A percentile compares a stretch with the other conserved stretches of the same genome.
phyloP scores from a whole-genome alignment of 2,329 filamentous ascomycete genomes.

The Kalaharituber pfeilii region DNA sequence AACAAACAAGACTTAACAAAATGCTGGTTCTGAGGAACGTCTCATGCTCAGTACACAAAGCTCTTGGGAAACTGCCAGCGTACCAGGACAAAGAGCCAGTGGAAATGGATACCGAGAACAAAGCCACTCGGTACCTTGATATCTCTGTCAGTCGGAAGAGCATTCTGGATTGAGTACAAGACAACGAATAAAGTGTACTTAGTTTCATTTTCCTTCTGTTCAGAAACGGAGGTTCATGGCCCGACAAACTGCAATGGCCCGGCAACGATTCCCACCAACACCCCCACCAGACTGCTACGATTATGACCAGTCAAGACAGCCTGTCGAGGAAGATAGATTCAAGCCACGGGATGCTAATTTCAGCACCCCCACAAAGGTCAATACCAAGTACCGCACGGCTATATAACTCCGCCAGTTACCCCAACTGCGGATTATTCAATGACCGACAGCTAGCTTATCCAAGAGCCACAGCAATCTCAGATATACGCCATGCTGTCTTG shows the following conservation, averaged over 20 bases:
- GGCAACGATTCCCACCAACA: constrained; percentile 31
- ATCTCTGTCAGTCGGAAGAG: constrained; percentile 3
- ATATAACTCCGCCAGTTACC: constrained; percentile 72
- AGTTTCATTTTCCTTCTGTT: too few species aligned
- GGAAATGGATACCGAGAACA: constrained; percentile 1
- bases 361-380: constrained; percentile 66
- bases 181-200: neutral
- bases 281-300: constrained; percentile 35
- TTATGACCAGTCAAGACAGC: constrained; percentile 35
- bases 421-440: constrained; percentile 48
- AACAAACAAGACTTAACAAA: neutral
- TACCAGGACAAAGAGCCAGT: constrained; percentile 1
- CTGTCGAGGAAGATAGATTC: constrained; percentile 33
- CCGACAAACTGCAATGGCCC: constrained; percentile 40
- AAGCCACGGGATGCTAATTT: constrained; percentile 40
- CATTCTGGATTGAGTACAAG: constrained; percentile 3
- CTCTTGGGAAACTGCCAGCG: constrained; percentile 5
- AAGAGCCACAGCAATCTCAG: constrained; percentile 15
- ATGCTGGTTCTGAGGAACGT: constrained; percentile 8
- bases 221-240: too few species aligned
- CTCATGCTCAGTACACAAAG: constrained; percentile 6
- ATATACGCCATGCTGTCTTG: constrained; percentile 1
- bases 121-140: constrained; percentile 1
- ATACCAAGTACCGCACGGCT: constrained; percentile 48
- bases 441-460: constrained; percentile 16